Base-by-base conservation (phyloP, 495 filamentous ascomycete species). In the Umbilicaria muhlenbergii region DNA sequence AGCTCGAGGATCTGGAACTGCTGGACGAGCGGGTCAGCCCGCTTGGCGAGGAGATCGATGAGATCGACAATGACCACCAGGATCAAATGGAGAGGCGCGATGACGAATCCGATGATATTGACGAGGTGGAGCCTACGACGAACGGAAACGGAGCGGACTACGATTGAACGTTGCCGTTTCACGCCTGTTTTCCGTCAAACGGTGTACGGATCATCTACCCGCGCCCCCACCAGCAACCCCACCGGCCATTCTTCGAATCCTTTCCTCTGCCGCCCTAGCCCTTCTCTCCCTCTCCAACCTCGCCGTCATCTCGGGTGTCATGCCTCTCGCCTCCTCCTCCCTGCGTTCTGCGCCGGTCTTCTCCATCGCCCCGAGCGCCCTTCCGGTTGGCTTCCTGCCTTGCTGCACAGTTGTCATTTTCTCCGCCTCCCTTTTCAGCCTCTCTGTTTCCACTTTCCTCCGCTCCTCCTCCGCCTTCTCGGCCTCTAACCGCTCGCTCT, bases 1-100 rank as follows among this genome's bases (percentile, higher is more conserved):
- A 84, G 43, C 56, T 99, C 58, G 92, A 99, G 69, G 91, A 99
- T 63, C 57, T 88, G 54, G 91, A 91, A 39, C 49, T 87, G 51
- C 53, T 99, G 55, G 92, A 96, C 50, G 77, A 83, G 49, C 74
- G 91, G 45, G 71, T 82, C 18, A 95, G 89, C 65, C 79, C 83
- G 32, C 57, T 98, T 45, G 71, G 65, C 13, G 84, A 78, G 18
- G 86, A 94, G 60, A 64, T 95, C 47, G 88, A 95, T 50, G 85
- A 81, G 45, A 63, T 93, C 56, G 71, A 93, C 43, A 71, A 76
- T 34, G 74, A 77, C 32, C 71, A 74, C n/a, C 71, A 75, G 3
- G 70, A 69, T 8, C 56, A 17, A 2, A 19, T 18, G 34, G 33
- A 39, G 6, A n/a, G 49, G 37, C 36, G 43, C 18, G 48, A 49